A percentile compares a stretch with the other conserved stretches of the same genome.
These are phyloP conservation scores for Penicillium concentricum DNA, from an alignment of 2,329 filamentous ascomycete species.

Conservation along the genomic window DNA sequence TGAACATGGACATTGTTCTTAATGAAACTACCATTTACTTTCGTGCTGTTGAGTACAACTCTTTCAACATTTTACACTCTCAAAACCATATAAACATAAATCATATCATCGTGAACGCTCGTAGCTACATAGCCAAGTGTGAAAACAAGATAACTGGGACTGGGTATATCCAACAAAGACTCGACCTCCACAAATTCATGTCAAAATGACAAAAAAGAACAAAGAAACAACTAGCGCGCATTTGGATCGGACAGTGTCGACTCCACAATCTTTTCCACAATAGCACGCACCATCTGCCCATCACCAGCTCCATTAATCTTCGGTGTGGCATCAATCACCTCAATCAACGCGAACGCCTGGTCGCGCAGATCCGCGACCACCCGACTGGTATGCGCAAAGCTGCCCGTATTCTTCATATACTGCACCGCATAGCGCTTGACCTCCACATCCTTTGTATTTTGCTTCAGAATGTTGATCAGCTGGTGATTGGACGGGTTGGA, in stretches of 20 bases:
- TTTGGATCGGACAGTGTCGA: slow-evolving; percentile 32
- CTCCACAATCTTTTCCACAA: slow-evolving; percentile 65
- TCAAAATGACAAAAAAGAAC: background rate
- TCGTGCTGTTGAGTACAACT: background rate
- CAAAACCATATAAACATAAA: background rate
- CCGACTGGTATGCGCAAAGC: slow-evolving; percentile 78
- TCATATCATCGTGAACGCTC: slow-evolving; percentile 10
- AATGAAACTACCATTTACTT: slow-evolving; percentile 2
- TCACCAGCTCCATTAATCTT: slow-evolving; percentile 50
- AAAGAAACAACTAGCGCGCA: background rate
- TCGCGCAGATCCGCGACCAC: slow-evolving; percentile 65
- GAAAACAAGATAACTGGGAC: slow-evolving; percentile 7
- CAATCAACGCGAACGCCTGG: slow-evolving; percentile 62
- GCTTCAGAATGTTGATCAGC: slow-evolving; percentile 87
- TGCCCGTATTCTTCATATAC: slow-evolving; percentile 88
- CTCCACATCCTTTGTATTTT: slow-evolving; percentile 80
- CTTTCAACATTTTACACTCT: background rate
- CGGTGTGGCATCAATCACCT: slow-evolving; percentile 59
- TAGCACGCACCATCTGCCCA: slow-evolving; percentile 60
- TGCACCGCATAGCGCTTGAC: slow-evolving; percentile 87
- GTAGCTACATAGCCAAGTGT: slow-evolving; percentile 4
- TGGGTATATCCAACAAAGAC: slow-evolving; percentile 19
- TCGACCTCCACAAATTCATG: background rate
- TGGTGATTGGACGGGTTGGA: slow-evolving; percentile 61
- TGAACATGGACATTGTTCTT: slow-evolving; percentile 1